Conservation (phyloP, 805 yeast species). For the Suhomyces faveliae region DNA sequence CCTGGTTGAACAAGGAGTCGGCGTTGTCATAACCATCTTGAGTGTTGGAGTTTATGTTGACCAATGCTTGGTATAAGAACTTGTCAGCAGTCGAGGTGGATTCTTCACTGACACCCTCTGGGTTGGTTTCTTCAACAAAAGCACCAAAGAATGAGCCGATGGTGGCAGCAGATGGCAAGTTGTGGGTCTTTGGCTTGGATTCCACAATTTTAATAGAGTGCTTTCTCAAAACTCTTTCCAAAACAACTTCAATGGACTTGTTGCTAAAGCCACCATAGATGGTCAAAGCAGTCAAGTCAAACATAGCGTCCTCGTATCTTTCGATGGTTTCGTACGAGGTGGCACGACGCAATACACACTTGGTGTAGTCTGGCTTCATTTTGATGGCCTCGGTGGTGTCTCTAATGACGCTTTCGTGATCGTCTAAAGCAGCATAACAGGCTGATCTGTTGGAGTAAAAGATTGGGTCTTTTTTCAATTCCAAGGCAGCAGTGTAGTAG, state of each 20-base stretch:
- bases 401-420: slow-evolving; percentile 79
- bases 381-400: slow-evolving; percentile 86
- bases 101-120: slow-evolving; percentile 48
- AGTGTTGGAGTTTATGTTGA: slow-evolving; percentile 49
- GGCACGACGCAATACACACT: slow-evolving; percentile 92
- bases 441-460: slow-evolving; percentile 96
- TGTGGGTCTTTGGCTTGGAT: slow-evolving; percentile 49
- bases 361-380: slow-evolving; percentile 85
- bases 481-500: slow-evolving; percentile 75
- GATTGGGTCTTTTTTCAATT: slow-evolving; percentile 77
- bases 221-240: slow-evolving; percentile 83
- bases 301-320: slow-evolving; percentile 78
- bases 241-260: slow-evolving; percentile 70
- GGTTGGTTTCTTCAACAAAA: slow-evolving; percentile 57
- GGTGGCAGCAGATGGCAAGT: slow-evolving; percentile 80
- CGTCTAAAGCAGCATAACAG: slow-evolving; percentile 79
- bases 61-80: slow-evolving; percentile 64
- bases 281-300: slow-evolving; percentile 86
- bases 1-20: slow-evolving; percentile 56
- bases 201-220: slow-evolving; percentile 74
- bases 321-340: slow-evolving; percentile 84
- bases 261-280: slow-evolving; percentile 81
- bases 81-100: slow-evolving; percentile 63
- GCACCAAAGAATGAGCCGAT: slow-evolving; percentile 86
- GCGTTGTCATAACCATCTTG: slow-evolving; percentile 63